Evolutionary conservation across 192 early-diverging fungal genomes (phyloP).

Genomic region (Irineochytrium annulatum): DNA sequence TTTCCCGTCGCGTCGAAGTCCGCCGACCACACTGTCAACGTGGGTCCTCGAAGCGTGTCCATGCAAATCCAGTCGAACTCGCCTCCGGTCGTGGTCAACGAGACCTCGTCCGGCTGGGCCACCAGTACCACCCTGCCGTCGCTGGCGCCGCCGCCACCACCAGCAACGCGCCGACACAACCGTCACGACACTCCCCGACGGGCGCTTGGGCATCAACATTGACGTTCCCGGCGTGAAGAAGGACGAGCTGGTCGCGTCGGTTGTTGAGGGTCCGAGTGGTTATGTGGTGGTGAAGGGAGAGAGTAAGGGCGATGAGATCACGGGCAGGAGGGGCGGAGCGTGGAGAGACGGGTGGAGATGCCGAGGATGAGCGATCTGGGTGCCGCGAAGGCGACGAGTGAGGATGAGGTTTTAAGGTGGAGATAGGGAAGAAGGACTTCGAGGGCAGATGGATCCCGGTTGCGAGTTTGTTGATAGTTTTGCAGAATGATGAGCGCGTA

Average conservation of each 20-base stretch:
- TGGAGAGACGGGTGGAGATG: constrained; percentile 11
- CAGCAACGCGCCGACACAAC: not conserved
- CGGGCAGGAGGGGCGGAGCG: constrained; percentile 1
- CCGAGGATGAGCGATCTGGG: constrained; percentile 9
- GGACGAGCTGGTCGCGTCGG: constrained; percentile 12
- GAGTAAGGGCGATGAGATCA: not conserved
- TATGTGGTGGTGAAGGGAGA: constrained; percentile 14
- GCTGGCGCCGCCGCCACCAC: not conserved
- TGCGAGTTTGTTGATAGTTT: no score
- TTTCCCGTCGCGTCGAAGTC: constrained; percentile 70
- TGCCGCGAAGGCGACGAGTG: constrained; percentile 13
- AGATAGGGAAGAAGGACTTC: constrained; percentile 19
- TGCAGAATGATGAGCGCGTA: no score
- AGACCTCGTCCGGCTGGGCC: no score
- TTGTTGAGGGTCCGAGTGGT: constrained; percentile 15
- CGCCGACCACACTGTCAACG: constrained; percentile 88
- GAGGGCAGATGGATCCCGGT: constrained; percentile 14
- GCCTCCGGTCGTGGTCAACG: no score
- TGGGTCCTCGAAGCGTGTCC: constrained; percentile 78
- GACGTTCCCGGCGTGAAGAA: constrained; percentile 23
- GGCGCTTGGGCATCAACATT: constrained; percentile 9
- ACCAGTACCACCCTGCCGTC: no score
- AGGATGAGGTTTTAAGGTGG: constrained; percentile 19
- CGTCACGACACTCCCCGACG: constrained; percentile 9
- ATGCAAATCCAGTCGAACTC: constrained; percentile 95